Percentiles rank a stretch among this genome's conserved stretches.
These are phyloP conservation scores for Fusarium anguioides DNA, from an alignment of 2,329 filamentous ascomycete species.

Conservation along the genomic window DNA sequence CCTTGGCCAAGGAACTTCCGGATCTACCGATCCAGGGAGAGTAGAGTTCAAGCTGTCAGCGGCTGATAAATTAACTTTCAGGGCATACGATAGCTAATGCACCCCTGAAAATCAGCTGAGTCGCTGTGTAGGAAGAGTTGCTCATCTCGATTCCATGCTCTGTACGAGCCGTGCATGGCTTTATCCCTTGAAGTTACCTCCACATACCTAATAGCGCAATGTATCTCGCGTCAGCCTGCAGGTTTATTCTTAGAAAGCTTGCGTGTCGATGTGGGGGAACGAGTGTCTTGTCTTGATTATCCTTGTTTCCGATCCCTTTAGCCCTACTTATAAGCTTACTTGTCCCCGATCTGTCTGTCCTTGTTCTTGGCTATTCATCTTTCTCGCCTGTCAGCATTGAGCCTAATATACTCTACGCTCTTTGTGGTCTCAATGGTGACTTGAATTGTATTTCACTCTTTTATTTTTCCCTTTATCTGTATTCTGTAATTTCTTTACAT, in stretches of 20 bases:
- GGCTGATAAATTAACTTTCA: constrained; percentile 1
- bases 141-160: too few species aligned
- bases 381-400: not conserved
- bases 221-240: constrained; percentile 12
- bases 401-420: not conserved
- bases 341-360: constrained; percentile 2
- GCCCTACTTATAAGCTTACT: constrained; percentile 21
- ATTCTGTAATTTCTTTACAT: not conserved
- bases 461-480: not conserved
- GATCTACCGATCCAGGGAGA: constrained; percentile 16
- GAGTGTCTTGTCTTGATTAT: constrained; percentile 21
- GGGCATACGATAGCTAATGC: constrained; percentile 2
- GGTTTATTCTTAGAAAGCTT: constrained; percentile 37
- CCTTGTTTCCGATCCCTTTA: constrained; percentile 10
- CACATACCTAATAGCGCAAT: constrained; percentile 7
- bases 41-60: constrained; percentile 18
- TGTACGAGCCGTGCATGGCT: constrained; percentile 30
- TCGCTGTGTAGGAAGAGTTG: too few species aligned
- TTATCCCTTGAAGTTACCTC: too few species aligned
- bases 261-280: constrained; percentile 31
- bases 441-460: constrained; percentile 13
- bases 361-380: not conserved
- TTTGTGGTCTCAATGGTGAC: constrained; percentile 24
- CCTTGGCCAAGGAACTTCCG: not conserved
- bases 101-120: constrained; percentile 22